Conservation (phyloP, 2,329 filamentous ascomycete species). For the Ophiostoma ips region DNA sequence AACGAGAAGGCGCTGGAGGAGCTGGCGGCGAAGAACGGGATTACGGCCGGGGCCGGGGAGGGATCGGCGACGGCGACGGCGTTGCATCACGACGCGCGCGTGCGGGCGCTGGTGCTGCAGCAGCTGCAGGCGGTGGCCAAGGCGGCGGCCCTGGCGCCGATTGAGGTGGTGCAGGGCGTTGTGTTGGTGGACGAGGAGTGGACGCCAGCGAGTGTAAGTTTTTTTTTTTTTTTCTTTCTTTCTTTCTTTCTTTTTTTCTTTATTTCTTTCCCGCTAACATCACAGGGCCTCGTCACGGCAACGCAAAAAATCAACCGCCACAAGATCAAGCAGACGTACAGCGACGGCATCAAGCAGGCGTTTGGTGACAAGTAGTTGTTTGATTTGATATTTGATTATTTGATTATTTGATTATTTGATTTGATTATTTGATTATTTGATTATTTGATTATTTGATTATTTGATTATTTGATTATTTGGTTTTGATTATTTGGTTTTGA, state of each 20-base stretch:
- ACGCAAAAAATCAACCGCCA: conserved; percentile 47
- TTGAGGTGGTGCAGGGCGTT: conserved; percentile 65
- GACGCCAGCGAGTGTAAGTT: conserved; percentile 69
- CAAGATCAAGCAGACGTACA: conserved; percentile 35
- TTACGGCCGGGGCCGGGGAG: too few species aligned
- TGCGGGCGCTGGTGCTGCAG: conserved; percentile 48
- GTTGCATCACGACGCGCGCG: conserved; percentile 52
- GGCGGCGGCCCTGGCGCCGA: conserved; percentile 50
- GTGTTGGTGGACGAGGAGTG: conserved; percentile 76
- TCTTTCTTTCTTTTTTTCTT: not conserved
- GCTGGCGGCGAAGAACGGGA: conserved; percentile 44
- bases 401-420: not conserved
- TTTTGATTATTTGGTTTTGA: not conserved
- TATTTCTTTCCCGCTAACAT: not conserved
- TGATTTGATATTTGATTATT: not conserved
- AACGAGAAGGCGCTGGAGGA: conserved; percentile 50
- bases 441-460: too few species aligned
- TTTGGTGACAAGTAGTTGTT: conserved; percentile 16
- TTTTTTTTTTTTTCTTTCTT: conserved; percentile 14
- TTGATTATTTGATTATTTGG: too few species aligned
- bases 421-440: not conserved
- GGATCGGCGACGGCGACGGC: not conserved
- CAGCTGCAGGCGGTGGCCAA: conserved; percentile 53
- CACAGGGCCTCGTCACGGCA: conserved; percentile 44
- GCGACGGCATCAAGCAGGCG: conserved; percentile 34